A percentile compares a stretch with the other conserved stretches of the same genome.
Evolutionary conservation across 2,329 filamentous ascomycete species (phyloP).

Genomic region (Cercospora sp.): DNA sequence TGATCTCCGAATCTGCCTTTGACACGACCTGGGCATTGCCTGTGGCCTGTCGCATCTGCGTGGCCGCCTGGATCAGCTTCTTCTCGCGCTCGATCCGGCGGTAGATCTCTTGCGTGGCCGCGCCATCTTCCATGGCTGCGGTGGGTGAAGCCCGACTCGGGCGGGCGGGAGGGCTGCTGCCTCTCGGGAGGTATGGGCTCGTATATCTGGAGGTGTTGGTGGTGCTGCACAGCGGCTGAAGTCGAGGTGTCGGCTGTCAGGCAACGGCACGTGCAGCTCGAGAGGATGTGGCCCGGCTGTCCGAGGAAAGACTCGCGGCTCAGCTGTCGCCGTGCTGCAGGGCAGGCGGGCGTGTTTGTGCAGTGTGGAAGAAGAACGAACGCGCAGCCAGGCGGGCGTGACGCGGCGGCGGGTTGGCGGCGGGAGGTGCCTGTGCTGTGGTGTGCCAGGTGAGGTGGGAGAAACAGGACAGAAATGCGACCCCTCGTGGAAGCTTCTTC

Average conservation of each 20-base stretch:
- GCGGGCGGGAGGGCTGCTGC: slow-evolving; percentile 17
- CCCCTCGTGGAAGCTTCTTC: neutral
- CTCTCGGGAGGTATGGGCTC: neutral
- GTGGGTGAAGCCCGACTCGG: slow-evolving; percentile 23
- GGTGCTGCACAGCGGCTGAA: slow-evolving; percentile 2
- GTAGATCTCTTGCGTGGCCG: slow-evolving; percentile 75
- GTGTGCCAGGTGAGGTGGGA: slow-evolving; percentile 3
- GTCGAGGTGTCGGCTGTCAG: slow-evolving; percentile 7
- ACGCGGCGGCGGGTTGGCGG: slow-evolving; percentile 1
- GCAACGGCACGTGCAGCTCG: slow-evolving; percentile 18
- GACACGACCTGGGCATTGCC: slow-evolving; percentile 90
- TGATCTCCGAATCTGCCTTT: slow-evolving; percentile 88
- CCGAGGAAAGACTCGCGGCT: neutral
- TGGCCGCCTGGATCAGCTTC: slow-evolving; percentile 89
- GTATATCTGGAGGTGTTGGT: neutral
- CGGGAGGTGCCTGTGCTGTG: neutral
- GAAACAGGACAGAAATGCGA: slow-evolving; percentile 1
- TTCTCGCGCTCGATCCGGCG: slow-evolving; percentile 98
- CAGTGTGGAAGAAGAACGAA: neutral
- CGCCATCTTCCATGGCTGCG: slow-evolving; percentile 60
- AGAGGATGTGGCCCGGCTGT: slow-evolving; percentile 5
- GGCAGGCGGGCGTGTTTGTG: slow-evolving; percentile 2
- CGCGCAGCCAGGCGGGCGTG: neutral
- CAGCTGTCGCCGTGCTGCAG: slow-evolving; percentile 8
- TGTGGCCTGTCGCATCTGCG: slow-evolving; percentile 92